Percentiles rank a stretch among this genome's conserved stretches.
Evolutionary conservation across 169 alveolate genomes (phyloP).

Genomic region (Plasmodium fragile): DNA sequence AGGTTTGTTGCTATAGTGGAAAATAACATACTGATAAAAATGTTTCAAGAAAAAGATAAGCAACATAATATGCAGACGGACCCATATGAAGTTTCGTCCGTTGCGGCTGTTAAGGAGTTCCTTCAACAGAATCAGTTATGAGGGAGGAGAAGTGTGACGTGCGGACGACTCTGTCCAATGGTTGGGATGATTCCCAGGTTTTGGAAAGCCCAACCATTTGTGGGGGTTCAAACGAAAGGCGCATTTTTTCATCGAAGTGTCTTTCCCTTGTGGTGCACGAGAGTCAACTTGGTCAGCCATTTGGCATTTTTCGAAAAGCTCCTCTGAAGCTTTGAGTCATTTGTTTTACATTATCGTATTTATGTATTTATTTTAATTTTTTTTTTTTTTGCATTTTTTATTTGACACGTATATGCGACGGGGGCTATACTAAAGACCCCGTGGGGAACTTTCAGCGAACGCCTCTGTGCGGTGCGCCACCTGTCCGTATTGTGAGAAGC

Average conservation of each 20-base stretch:
- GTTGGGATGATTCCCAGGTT: not conserved
- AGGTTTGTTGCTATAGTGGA: constrained; percentile 80
- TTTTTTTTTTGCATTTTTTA: not conserved
- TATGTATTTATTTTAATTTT: not conserved
- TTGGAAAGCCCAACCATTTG: not conserved
- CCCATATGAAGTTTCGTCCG: constrained; percentile 80
- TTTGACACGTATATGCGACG: not conserved
- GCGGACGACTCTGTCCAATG: not conserved
- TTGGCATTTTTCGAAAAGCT: not conserved
- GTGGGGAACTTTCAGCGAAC: not conserved
- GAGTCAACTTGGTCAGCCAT: not conserved
- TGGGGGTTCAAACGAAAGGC: not conserved
- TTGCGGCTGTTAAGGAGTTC: constrained; percentile 71
- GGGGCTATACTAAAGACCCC: not conserved
- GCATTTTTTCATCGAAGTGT: not conserved
- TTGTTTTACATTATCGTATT: not conserved
- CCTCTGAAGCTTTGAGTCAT: not conserved
- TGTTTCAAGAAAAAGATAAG: constrained; percentile 78
- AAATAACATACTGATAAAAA: constrained; percentile 78
- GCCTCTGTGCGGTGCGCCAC: not conserved
- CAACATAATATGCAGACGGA: constrained; percentile 79
- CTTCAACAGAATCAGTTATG: constrained; percentile 49
- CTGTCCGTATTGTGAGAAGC: not conserved
- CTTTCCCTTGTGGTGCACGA: not conserved
- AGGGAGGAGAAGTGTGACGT: not conserved